These are phyloP conservation scores for Verticillium klebahnii DNA, from an alignment of 2,329 filamentous ascomycete genomes.

Conservation along the genomic window DNA sequence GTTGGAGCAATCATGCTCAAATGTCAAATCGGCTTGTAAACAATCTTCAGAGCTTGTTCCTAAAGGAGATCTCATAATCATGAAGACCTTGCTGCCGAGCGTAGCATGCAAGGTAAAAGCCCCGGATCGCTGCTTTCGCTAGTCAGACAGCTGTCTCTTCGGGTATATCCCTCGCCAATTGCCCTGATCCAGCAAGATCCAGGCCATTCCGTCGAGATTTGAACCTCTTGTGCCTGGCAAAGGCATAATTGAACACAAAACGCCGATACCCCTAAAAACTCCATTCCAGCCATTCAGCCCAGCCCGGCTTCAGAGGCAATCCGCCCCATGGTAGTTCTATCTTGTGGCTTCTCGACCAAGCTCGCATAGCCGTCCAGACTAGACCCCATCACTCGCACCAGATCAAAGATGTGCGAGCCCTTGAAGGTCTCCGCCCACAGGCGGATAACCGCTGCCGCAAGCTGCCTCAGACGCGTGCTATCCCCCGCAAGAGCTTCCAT, in stretches of 20 bases:
- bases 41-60: too few species aligned
- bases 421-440: constrained; percentile 61
- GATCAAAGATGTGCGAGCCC: constrained; percentile 56
- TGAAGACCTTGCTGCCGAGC: too few species aligned
- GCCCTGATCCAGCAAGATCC: not conserved
- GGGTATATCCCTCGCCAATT: not conserved
- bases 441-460: constrained; percentile 53
- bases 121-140: too few species aligned
- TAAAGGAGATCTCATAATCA: too few species aligned
- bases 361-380: constrained; percentile 55
- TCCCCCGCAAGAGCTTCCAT: constrained; percentile 43
- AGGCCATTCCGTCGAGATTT: not conserved
- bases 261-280: not conserved
- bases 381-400: constrained; percentile 53
- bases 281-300: not conserved
- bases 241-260: not conserved
- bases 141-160: not conserved
- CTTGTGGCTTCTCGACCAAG: constrained; percentile 49
- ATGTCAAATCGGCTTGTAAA: too few species aligned
- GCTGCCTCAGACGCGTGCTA: constrained; percentile 46
- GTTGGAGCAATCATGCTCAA: too few species aligned
- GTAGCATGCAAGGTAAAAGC: too few species aligned
- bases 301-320: constrained; percentile 16
- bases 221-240: not conserved
- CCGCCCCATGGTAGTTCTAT: constrained; percentile 37